These are phyloP conservation scores for Passiflora organensis DNA, from an alignment of 345 rosid species.

Conservation along the genomic window DNA sequence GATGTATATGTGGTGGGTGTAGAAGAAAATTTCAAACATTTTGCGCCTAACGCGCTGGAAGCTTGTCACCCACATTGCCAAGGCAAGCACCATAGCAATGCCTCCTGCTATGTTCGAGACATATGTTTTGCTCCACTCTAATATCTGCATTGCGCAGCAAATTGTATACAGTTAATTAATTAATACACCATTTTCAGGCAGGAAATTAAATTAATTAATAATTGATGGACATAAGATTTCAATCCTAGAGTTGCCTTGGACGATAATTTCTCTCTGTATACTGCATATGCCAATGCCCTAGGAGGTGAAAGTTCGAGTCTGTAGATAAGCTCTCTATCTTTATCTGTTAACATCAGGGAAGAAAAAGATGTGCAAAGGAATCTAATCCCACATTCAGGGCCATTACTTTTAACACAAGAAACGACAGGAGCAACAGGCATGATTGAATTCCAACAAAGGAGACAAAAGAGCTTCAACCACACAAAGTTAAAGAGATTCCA, in stretches of 20 bases:
- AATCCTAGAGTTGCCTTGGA: background rate
- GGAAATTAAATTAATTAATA: background rate
- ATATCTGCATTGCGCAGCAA: constrained; percentile 23
- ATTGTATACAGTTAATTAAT: background rate
- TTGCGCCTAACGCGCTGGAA: constrained; percentile 39
- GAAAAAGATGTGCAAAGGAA: too few relatives aligned
- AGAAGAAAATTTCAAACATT: constrained; percentile 51
- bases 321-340: background rate
- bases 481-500: too few relatives aligned
- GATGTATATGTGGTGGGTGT: constrained; percentile 16
- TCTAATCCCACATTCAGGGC: too few relatives aligned
- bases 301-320: background rate
- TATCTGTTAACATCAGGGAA: too few relatives aligned
- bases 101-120: constrained; percentile 52
- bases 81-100: constrained; percentile 44
- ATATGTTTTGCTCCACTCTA: constrained; percentile 48
- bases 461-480: too few relatives aligned
- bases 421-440: too few relatives aligned
- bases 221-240: background rate
- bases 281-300: background rate
- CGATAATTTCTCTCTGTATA: background rate
- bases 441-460: too few relatives aligned
- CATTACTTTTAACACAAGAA: too few relatives aligned
- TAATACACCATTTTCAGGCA: background rate
- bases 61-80: constrained; percentile 59